These are phyloP conservation scores for Cladosporium sphaerospermum DNA, from an alignment of 2,329 filamentous ascomycete genomes.

Conservation along the genomic window DNA sequence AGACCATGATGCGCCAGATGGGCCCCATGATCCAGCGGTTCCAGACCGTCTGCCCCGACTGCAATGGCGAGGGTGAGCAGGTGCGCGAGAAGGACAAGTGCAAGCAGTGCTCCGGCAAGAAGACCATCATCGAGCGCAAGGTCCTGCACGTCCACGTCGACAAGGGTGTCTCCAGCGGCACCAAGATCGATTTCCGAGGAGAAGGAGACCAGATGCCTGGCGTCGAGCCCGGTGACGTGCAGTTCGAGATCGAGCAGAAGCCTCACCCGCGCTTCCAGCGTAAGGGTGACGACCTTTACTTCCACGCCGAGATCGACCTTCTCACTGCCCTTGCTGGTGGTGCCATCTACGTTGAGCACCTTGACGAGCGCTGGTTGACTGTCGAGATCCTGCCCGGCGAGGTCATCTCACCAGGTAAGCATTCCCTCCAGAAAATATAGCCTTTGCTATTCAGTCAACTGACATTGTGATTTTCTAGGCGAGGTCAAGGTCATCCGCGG, in stretches of 20 bases:
- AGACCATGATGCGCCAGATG: constrained; percentile 99
- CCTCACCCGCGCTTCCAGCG: constrained; percentile 92
- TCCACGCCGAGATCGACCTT: constrained; percentile 90
- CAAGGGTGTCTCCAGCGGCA: constrained; percentile 84
- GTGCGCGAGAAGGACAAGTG: constrained; percentile 96
- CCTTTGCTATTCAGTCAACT: constrained; percentile 7
- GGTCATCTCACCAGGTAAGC: constrained; percentile 83
- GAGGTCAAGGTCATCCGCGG: constrained; percentile 89
- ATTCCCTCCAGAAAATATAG: not conserved
- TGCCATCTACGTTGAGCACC: constrained; percentile 85
- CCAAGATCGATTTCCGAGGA: constrained; percentile 94
- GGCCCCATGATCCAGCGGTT: constrained; percentile 99
- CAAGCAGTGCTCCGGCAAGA: constrained; percentile 95
- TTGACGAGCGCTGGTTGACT: constrained; percentile 94
- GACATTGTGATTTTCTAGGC: constrained; percentile 45
- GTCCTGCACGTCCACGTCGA: constrained; percentile 98
- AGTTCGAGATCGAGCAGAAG: constrained; percentile 99
- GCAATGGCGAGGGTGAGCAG: constrained; percentile 92
- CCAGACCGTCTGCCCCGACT: constrained; percentile 98
- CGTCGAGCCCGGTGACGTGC: constrained; percentile 87
- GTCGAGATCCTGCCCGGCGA: constrained; percentile 91
- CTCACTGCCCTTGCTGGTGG: constrained; percentile 91
- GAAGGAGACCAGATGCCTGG: constrained; percentile 95
- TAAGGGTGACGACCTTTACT: constrained; percentile 93
- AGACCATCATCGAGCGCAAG: constrained; percentile 95